A percentile compares a stretch with the other conserved stretches of the same genome.
phyloP scores from a whole-genome alignment of 805 yeast species.

The Candida maris region DNA sequence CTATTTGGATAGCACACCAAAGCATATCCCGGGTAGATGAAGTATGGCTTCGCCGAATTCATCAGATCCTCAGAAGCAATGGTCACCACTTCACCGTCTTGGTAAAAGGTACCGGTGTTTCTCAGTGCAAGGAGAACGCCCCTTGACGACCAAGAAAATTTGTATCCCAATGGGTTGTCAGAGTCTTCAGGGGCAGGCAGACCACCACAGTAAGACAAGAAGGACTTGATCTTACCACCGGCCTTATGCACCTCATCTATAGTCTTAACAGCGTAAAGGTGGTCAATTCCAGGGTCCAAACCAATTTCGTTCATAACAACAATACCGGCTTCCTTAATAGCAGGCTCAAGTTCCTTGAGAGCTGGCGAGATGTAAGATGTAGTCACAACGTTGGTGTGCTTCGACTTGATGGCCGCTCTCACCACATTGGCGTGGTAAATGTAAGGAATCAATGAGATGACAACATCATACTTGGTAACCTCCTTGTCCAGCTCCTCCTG shows the following conservation, averaged over 20 bases:
- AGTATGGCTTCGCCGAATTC: conserved; percentile 93
- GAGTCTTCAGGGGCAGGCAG: conserved; percentile 97
- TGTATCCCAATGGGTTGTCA: conserved; percentile 97
- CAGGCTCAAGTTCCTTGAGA: conserved; percentile 77
- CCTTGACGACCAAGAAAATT: conserved; percentile 98
- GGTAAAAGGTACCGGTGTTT: conserved; percentile 86
- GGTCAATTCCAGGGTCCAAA: conserved; percentile 98
- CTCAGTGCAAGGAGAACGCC: conserved; percentile 95
- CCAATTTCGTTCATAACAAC: conserved; percentile 99
- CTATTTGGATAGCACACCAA: conserved; percentile 97
- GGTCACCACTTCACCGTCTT: conserved; percentile 76
- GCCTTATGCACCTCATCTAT: conserved; percentile 91
- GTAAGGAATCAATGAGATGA: conserved; percentile 94
- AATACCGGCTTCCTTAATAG: conserved; percentile 91
- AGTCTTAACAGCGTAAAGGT: conserved; percentile 96
- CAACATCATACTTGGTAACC: conserved; percentile 75
- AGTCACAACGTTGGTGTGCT: conserved; percentile 84
- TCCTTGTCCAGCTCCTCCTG: conserved; percentile 72
- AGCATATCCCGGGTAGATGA: conserved; percentile 92
- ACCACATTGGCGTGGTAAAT: conserved; percentile 91
- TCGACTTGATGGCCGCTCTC: conserved; percentile 84
- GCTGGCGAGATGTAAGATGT: conserved; percentile 97
- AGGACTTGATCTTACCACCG: conserved; percentile 90
- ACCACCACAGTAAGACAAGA: conserved; percentile 98
- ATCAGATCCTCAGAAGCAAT: conserved; percentile 87